These are phyloP conservation scores for Colletotrichum sp. DNA, from an alignment of 2,329 filamentous ascomycete species.

Conservation along the genomic window DNA sequence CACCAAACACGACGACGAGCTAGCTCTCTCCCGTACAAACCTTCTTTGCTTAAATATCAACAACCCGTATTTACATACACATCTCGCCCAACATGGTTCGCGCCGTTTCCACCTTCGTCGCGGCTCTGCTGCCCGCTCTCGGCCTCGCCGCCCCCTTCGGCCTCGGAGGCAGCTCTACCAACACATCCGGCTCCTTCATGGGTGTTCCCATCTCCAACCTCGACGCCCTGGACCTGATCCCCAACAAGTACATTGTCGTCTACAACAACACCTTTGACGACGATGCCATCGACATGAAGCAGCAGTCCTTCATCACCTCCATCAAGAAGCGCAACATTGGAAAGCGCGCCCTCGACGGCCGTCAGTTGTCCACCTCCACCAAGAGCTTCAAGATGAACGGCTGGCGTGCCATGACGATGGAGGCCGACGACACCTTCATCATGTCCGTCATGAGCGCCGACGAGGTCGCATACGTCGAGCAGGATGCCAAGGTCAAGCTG, in stretches of 20 bases:
- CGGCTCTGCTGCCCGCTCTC: constrained; percentile 25
- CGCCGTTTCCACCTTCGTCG: constrained; percentile 21
- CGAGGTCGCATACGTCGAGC: constrained; percentile 60
- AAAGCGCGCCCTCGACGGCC: constrained; percentile 54
- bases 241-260: constrained; percentile 68
- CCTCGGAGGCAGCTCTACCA: constrained; percentile 22
- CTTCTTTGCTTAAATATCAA: constrained; percentile 8
- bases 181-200: constrained; percentile 33
- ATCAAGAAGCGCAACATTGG: constrained; percentile 63
- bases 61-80: not conserved
- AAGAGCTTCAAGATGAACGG: constrained; percentile 50
- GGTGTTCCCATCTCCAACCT: constrained; percentile 56
- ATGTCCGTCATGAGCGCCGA: constrained; percentile 51
- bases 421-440: constrained; percentile 56
- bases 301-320: constrained; percentile 50
- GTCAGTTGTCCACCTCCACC: constrained; percentile 51
- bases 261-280: constrained; percentile 61
- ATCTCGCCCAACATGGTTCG: constrained; percentile 27
- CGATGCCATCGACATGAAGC: constrained; percentile 53
- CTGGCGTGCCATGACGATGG: constrained; percentile 60
- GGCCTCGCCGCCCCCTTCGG: constrained; percentile 28
- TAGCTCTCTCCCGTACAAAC: constrained; percentile 18
- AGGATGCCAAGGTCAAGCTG: constrained; percentile 53
- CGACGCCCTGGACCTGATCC: constrained; percentile 51
- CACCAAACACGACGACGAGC: constrained; percentile 15